Evolutionary conservation across 2,329 filamentous ascomycete genomes (phyloP).

Genomic region (Fusarium decemcellulare): DNA sequence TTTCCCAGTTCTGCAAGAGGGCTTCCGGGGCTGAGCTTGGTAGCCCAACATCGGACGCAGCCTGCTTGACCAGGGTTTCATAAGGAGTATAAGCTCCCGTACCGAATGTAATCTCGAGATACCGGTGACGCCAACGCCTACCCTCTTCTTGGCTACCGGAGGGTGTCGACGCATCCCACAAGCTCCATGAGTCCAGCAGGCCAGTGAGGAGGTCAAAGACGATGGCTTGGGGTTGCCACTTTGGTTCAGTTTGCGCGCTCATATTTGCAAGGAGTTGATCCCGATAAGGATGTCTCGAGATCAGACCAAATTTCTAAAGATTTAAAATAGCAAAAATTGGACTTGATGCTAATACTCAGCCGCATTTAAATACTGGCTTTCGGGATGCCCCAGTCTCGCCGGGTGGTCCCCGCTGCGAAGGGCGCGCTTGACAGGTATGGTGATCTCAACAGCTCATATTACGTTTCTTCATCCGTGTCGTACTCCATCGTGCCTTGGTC

Average conservation of each 20-base stretch:
- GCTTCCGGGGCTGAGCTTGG: slow-evolving; percentile 45
- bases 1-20: slow-evolving; percentile 48
- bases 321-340: too few species aligned
- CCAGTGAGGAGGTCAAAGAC: slow-evolving; percentile 59
- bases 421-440: too few species aligned
- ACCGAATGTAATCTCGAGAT: slow-evolving; percentile 55
- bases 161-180: slow-evolving; percentile 53
- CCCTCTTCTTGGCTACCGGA: slow-evolving; percentile 45
- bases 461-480: too few species aligned
- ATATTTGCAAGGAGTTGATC: neutral
- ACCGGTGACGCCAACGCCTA: slow-evolving; percentile 53
- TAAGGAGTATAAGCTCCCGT: slow-evolving; percentile 52
- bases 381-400: too few species aligned
- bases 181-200: slow-evolving; percentile 56
- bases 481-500: neutral
- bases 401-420: too few species aligned
- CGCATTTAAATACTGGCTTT: too few species aligned
- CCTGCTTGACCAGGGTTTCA: slow-evolving; percentile 48
- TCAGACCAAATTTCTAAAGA: neutral
- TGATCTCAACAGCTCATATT: too few species aligned
- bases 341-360: too few species aligned
- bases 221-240: slow-evolving; percentile 52
- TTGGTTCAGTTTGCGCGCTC: neutral
- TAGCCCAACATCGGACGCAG: slow-evolving; percentile 50
- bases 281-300: neutral